Percentiles rank a stretch among this genome's conserved stretches.
Evolutionary conservation across 2,329 filamentous ascomycete species (phyloP).

Genomic region (Knoxdaviesia proteae): DNA sequence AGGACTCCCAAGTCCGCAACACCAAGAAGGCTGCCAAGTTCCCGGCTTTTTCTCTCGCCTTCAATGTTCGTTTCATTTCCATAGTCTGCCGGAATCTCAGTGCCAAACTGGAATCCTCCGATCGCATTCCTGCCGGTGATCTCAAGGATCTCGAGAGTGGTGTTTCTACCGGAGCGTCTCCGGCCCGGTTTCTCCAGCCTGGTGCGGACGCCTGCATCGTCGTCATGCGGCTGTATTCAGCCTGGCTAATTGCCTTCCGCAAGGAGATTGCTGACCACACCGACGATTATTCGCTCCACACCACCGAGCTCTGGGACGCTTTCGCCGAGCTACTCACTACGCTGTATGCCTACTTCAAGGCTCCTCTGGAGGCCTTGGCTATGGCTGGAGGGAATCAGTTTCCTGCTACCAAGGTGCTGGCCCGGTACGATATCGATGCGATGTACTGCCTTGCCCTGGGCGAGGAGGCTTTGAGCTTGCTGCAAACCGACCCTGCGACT

Average conservation of each 20-base stretch:
- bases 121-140: too few relatives aligned
- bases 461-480: not conserved
- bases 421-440: constrained; percentile 5
- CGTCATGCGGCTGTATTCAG: constrained; percentile 5
- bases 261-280: constrained; percentile 1
- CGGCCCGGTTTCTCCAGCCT: not conserved
- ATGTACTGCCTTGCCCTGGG: constrained; percentile 3
- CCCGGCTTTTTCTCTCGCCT: too few relatives aligned
- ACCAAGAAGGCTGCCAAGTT: too few relatives aligned
- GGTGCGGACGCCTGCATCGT: constrained; percentile 4
- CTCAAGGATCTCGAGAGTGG: constrained; percentile 11
- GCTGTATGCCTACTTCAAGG: constrained; percentile 3
- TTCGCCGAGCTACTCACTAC: constrained; percentile 4
- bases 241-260: constrained; percentile 5
- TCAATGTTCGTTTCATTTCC: not conserved
- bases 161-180: constrained; percentile 12
- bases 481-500: too few relatives aligned
- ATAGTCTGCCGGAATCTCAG: not conserved
- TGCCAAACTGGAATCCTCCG: too few relatives aligned
- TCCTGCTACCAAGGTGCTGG: constrained; percentile 3
- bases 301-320: constrained; percentile 3
- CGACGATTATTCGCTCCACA: not conserved
- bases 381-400: not conserved
- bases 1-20: too few relatives aligned
- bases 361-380: constrained; percentile 2